These are phyloP conservation scores for Arthrobotrys sphaeroides DNA, from an alignment of 2,329 filamentous ascomycete species.

Conservation along the genomic window DNA sequence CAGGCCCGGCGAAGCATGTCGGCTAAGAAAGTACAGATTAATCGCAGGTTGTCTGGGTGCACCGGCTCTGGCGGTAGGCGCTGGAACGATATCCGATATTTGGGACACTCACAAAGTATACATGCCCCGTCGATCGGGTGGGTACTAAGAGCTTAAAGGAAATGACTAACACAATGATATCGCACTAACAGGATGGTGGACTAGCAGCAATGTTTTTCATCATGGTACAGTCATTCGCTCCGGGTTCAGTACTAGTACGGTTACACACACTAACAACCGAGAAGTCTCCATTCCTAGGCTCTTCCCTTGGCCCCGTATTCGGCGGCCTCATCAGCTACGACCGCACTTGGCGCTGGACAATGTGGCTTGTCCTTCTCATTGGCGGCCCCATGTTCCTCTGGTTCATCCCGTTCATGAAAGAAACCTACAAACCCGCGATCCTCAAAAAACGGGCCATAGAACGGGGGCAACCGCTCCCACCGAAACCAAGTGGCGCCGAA, in stretches of 20 bases:
- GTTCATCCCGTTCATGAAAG: slow-evolving; percentile 70
- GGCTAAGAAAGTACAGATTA: slow-evolving; percentile 59
- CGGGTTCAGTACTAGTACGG: background rate
- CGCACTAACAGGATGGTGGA: slow-evolving; percentile 46
- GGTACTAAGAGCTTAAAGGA: background rate
- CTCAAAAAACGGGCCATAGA: slow-evolving; percentile 68
- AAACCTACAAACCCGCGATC: slow-evolving; percentile 71
- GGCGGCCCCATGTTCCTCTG: slow-evolving; percentile 71
- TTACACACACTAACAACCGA: background rate
- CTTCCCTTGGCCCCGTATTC: slow-evolving; percentile 55
- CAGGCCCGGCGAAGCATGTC: slow-evolving; percentile 51
- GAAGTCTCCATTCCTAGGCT: slow-evolving; percentile 49
- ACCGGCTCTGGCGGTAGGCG: slow-evolving; percentile 66
- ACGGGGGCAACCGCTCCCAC: slow-evolving; percentile 64
- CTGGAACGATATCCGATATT: slow-evolving; percentile 66
- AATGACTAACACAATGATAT: too few species aligned
- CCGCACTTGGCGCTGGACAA: slow-evolving; percentile 73
- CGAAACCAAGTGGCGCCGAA: slow-evolving; percentile 64
- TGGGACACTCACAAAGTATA: slow-evolving; percentile 58
- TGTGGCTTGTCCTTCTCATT: slow-evolving; percentile 76
- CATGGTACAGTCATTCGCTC: slow-evolving; percentile 23
- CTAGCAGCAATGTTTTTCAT: slow-evolving; percentile 50
- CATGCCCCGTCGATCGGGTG: background rate
- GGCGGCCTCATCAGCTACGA: slow-evolving; percentile 57
- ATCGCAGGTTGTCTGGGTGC: slow-evolving; percentile 61